These are phyloP conservation scores for Clohesyomyces aquaticus DNA, from an alignment of 495 filamentous ascomycete genomes.

Conservation along the genomic window DNA sequence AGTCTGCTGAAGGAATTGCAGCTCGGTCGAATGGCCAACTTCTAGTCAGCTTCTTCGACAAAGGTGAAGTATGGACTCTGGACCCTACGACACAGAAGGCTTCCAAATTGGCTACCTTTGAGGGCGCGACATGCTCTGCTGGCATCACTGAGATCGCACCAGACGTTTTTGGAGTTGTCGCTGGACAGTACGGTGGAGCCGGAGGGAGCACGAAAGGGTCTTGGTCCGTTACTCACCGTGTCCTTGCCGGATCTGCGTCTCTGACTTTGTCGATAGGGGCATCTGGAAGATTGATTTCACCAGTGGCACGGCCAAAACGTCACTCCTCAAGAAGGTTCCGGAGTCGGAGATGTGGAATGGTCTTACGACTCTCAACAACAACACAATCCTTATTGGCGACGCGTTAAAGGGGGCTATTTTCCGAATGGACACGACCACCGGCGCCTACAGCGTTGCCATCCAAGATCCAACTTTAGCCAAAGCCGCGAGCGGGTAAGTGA, in stretches of 20 bases:
- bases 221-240: not conserved
- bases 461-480: slow-evolving; percentile 30
- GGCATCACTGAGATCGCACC: slow-evolving; percentile 27
- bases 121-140: slow-evolving; percentile 24
- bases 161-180: slow-evolving; percentile 32
- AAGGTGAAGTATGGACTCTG: slow-evolving; percentile 22
- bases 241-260: not conserved
- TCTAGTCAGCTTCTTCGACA: slow-evolving; percentile 33
- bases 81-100: slow-evolving; percentile 24
- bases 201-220: slow-evolving; percentile 28
- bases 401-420: slow-evolving; percentile 27
- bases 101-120: slow-evolving; percentile 17
- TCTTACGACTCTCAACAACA: slow-evolving; percentile 47
- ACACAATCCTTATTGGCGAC: slow-evolving; percentile 48
- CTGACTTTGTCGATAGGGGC: not conserved
- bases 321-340: slow-evolving; percentile 48
- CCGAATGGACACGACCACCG: slow-evolving; percentile 19
- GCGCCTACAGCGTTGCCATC: slow-evolving; percentile 28
- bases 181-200: slow-evolving; percentile 17
- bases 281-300: slow-evolving; percentile 33
- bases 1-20: slow-evolving; percentile 26
- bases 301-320: slow-evolving; percentile 38
- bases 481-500: slow-evolving; percentile 43
- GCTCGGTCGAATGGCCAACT: slow-evolving; percentile 29
- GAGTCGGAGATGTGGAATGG: slow-evolving; percentile 51